Base-by-base conservation (phyloP, 306 rosid genomes). In the Cucurbita maxima region DNA sequence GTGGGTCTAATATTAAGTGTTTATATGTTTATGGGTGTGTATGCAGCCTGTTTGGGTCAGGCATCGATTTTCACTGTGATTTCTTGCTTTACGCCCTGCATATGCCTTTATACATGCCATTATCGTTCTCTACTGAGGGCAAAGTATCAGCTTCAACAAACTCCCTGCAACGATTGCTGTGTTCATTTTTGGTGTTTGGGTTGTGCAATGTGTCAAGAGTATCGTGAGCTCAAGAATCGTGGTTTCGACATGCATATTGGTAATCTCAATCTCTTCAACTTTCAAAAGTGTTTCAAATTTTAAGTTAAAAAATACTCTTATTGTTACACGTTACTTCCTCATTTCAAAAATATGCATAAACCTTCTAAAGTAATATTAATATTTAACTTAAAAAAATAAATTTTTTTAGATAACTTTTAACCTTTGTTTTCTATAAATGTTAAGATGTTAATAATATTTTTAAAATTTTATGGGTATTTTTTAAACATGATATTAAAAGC, bases 191-290 rank as follows among this genome's bases (percentile, higher is more conserved):
- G 16, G 78, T 92, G 96, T 38, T 87, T 83, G 81, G 0, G 0
- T 1, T 92, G 96, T 9, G 88, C 96, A 3, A 41, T 92, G 56
- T 84, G 88, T 71, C 96, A 90, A 71, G 96, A 88, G 72, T 88
- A 90, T 25, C 96, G 96, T 7, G 93, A 90, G 83, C 96, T 92
- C 40, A 7, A 86, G 16, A 50, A 38, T 47, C 87, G 68, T 3
- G 96, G 98, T 2, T 90, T 76, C 11, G 58, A 92, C 88, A 77
- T 92, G 96, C 1, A 36, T n/a, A 76, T 90, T 15, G 92, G 96
- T 88, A 84, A 5, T 38, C n/a, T 45, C 5, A 30, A 30, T 30
- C 34, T 30, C 34, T 30, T 30, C 34, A 2, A 30, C 34, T 30
- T 30, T 30, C 34, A 30, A 30, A 2, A 30, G 34, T 30, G 34